Evolutionary conservation across 2,329 filamentous ascomycete genomes (phyloP).

Genomic region (Bimuria novae-zelandiae): DNA sequence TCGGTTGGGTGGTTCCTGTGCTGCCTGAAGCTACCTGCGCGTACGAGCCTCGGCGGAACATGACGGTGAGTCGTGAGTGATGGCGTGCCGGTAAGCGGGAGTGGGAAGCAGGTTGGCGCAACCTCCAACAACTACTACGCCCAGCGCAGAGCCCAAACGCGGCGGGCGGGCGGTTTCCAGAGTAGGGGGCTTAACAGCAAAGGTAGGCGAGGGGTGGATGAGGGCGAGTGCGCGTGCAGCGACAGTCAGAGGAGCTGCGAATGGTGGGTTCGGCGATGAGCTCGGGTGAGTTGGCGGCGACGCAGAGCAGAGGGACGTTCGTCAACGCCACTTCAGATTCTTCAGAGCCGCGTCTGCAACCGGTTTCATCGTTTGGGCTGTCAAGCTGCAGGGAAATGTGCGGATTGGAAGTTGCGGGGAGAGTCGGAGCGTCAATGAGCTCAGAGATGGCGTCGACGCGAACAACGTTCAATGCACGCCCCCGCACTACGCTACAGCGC

Average conservation of each 20-base stretch:
- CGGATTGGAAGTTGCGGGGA: constrained; percentile 11
- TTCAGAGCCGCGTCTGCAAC: constrained; percentile 26
- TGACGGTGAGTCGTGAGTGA: constrained; percentile 11
- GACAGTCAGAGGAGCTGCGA: constrained; percentile 5
- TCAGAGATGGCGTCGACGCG: constrained; percentile 7
- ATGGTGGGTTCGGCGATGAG: constrained; percentile 9
- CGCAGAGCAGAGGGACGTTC: constrained; percentile 19
- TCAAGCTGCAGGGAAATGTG: constrained; percentile 3
- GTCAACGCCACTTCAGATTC: constrained; percentile 34
- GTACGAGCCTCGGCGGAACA: constrained; percentile 61
- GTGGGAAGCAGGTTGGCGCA: constrained; percentile 1
- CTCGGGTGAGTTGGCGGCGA: constrained; percentile 19
- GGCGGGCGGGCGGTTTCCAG: not conserved
- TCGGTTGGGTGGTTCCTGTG: constrained; percentile 36
- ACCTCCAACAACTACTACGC: not conserved
- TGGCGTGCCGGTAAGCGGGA: constrained; percentile 2
- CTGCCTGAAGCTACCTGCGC: constrained; percentile 64
- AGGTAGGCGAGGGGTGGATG: not conserved
- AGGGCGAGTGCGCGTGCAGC: constrained; percentile 7
- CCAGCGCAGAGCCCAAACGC: not conserved
- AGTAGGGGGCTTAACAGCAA: not conserved
- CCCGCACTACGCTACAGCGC: constrained; percentile 9
- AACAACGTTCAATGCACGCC: constrained; percentile 5
- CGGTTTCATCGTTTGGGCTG: constrained; percentile 35
- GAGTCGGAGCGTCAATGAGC: constrained; percentile 13